Evolutionary conservation across 2,329 filamentous ascomycete genomes (phyloP).

Genomic region (Arthrinium puccinioides): DNA sequence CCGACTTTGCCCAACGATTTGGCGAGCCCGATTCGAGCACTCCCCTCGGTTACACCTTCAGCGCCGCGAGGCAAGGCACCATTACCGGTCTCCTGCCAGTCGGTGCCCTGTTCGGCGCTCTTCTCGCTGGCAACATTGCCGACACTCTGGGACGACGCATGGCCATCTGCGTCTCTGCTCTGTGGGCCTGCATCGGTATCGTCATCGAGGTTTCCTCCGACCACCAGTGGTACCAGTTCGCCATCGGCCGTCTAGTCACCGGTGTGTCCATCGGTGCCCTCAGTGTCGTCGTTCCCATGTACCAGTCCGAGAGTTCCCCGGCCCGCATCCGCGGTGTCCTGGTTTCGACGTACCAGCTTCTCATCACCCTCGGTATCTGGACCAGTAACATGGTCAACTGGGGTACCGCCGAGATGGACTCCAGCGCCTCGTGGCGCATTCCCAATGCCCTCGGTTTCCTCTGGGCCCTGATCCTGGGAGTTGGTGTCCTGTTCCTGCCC

Average conservation of each 20-base stretch:
- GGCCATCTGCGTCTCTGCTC: constrained; percentile 54
- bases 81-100: constrained; percentile 57
- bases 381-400: constrained; percentile 52
- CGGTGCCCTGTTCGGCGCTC: constrained; percentile 51
- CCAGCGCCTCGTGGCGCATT: constrained; percentile 54
- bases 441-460: constrained; percentile 49
- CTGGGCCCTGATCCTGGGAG: constrained; percentile 45
- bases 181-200: constrained; percentile 58
- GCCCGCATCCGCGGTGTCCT: constrained; percentile 57
- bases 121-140: constrained; percentile 52
- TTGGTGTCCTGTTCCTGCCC: constrained; percentile 44
- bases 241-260: constrained; percentile 57
- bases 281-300: constrained; percentile 60
- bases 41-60: constrained; percentile 39
- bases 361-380: constrained; percentile 63
- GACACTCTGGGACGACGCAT: constrained; percentile 54
- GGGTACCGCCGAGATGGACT: constrained; percentile 38
- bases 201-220: constrained; percentile 54
- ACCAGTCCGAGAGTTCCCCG: constrained; percentile 60
- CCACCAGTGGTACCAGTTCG: constrained; percentile 55
- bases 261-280: constrained; percentile 59
- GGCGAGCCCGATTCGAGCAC: constrained; percentile 27
- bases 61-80: constrained; percentile 52
- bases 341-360: constrained; percentile 59
- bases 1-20: constrained; percentile 48